Percentiles rank a stretch among this genome's conserved stretches.
Evolutionary conservation across 176 grass and related monocot species (phyloP).

Genomic region (Zea luxurians): DNA sequence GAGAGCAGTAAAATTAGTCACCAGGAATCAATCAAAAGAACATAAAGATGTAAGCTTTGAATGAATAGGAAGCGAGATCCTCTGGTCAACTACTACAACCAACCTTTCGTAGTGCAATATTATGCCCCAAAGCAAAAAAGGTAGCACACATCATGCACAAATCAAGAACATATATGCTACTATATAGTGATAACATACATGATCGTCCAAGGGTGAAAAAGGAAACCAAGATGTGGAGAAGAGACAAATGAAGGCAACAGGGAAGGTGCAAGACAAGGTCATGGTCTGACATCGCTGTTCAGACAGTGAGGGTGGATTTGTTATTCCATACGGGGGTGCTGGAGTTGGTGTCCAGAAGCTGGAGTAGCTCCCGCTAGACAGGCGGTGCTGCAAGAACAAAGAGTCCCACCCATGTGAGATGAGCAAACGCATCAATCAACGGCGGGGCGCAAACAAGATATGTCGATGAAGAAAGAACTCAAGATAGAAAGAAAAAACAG

Average conservation of each 20-base stretch:
- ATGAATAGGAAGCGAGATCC: not conserved
- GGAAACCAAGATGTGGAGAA: not conserved
- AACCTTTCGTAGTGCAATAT: not conserved
- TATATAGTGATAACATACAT: too few species aligned
- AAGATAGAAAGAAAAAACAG: too few species aligned
- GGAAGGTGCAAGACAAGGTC: too few species aligned
- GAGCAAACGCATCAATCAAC: not conserved
- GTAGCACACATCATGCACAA: not conserved
- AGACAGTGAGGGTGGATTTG: too few species aligned
- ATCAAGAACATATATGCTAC: not conserved
- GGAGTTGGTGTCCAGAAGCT: too few species aligned
- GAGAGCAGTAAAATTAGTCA: too few species aligned
- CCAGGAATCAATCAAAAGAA: not conserved
- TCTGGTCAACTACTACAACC: not conserved
- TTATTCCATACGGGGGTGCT: too few species aligned
- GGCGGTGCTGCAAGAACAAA: too few species aligned
- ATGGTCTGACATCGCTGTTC: slow-evolving; percentile 36
- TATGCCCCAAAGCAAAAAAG: not conserved
- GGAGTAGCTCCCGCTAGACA: too few species aligned
- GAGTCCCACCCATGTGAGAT: slow-evolving; percentile 37
- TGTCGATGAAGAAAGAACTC: not conserved
- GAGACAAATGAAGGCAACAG: not conserved
- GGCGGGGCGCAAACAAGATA: not conserved
- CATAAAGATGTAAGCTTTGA: not conserved
- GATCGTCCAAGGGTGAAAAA: not conserved